Evolutionary conservation across 2,329 filamentous ascomycete species (phyloP).

Genomic region (Orbilia oligospora): DNA sequence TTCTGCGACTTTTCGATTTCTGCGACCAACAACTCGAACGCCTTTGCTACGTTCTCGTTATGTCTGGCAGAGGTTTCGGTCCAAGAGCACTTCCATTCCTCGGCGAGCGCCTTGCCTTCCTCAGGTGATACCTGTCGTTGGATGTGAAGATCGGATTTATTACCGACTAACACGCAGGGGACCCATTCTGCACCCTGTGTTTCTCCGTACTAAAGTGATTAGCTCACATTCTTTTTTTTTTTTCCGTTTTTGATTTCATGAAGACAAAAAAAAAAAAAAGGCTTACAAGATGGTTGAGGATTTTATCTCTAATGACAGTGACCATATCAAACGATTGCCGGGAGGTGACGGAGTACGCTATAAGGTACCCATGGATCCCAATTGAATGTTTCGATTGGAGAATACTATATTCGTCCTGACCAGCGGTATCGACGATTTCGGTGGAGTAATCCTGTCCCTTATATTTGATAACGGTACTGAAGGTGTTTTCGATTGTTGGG

Average conservation of each 20-base stretch:
- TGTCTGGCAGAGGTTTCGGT: conserved; percentile 95
- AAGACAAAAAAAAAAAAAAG: conserved; percentile 14
- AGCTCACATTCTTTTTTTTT: background rate
- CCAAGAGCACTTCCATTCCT: conserved; percentile 92
- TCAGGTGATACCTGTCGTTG: conserved; percentile 91
- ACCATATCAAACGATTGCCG: conserved; percentile 98
- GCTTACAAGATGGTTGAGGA: conserved; percentile 90
- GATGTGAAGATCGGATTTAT: conserved; percentile 95
- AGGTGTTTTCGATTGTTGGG: conserved; percentile 98
- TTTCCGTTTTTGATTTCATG: background rate
- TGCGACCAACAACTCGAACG: conserved; percentile 92
- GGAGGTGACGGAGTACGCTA: conserved; percentile 97
- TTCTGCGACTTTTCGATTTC: conserved; percentile 97
- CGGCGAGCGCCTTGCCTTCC: conserved; percentile 85
- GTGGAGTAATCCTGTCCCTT: conserved; percentile 94
- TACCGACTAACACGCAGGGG: conserved; percentile 93
- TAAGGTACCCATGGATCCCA: conserved; percentile 98
- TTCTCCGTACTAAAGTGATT: conserved; percentile 20
- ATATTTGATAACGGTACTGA: conserved; percentile 93
- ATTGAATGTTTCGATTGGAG: conserved; percentile 99
- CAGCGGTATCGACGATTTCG: conserved; percentile 98
- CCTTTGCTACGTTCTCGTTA: conserved; percentile 92
- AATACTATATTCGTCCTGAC: conserved; percentile 99
- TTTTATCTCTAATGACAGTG: conserved; percentile 94
- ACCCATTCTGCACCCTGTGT: conserved; percentile 88